Conservation (phyloP, 2,329 filamentous ascomycete species). For the Fusarium newnesense region DNA sequence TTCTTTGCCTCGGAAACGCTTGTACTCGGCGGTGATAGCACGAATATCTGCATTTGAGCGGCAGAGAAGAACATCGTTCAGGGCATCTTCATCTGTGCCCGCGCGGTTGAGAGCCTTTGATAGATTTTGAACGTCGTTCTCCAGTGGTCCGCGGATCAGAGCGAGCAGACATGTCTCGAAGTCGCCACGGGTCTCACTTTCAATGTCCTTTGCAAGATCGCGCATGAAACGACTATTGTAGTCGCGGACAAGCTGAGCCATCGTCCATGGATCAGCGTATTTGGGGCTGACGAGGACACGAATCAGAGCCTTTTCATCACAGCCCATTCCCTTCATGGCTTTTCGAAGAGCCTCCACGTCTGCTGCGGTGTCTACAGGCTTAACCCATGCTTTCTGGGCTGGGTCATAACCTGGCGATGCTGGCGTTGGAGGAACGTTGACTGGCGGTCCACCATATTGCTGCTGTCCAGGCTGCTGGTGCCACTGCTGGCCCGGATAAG, state of each 20-base stretch:
- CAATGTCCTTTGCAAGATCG: slow-evolving; percentile 47
- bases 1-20: slow-evolving; percentile 42
- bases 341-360: slow-evolving; percentile 47
- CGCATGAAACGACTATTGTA: slow-evolving; percentile 50
- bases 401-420: slow-evolving; percentile 47
- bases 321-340: slow-evolving; percentile 51
- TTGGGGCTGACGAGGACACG: slow-evolving; percentile 45
- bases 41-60: slow-evolving; percentile 51
- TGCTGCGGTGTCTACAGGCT: slow-evolving; percentile 44
- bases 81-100: slow-evolving; percentile 48
- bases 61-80: slow-evolving; percentile 49
- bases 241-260: slow-evolving; percentile 46
- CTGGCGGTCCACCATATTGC: slow-evolving; percentile 8
- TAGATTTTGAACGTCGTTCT: slow-evolving; percentile 46
- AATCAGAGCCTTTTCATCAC: slow-evolving; percentile 47
- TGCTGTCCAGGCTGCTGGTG: slow-evolving; percentile 30
- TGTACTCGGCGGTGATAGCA: slow-evolving; percentile 48
- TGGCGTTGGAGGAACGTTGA: slow-evolving; percentile 35
- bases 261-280: slow-evolving; percentile 48
- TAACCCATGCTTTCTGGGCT: slow-evolving; percentile 38
- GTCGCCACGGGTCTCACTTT: slow-evolving; percentile 47
- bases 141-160: slow-evolving; percentile 46
- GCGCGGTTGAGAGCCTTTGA: slow-evolving; percentile 46
- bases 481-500: slow-evolving; percentile 33
- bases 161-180: slow-evolving; percentile 47